Base-by-base conservation (phyloP, 2,329 filamentous ascomycete species). In the Exophiala sp. region DNA sequence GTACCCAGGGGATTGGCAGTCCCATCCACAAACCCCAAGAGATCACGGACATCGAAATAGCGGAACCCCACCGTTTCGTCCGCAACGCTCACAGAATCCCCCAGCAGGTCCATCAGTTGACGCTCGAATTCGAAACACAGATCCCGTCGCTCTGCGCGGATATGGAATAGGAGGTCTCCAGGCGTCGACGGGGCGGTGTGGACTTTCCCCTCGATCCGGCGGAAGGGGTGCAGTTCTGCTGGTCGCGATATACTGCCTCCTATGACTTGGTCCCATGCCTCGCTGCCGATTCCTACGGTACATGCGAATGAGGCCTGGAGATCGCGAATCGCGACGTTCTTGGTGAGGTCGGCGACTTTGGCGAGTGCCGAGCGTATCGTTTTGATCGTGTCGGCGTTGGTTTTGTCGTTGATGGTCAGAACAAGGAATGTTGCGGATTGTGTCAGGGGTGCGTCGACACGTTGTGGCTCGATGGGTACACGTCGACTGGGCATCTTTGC, bases 21-120 rank as follows among this genome's bases (percentile, higher is more conserved):
- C 13, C 78, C 78, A 50, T 81, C 78, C 2, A 81, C 76, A 45
- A 81, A 81, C 1, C 78, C 78, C 0, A 81, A 69, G 0, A 81
- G 70, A 52, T 81, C 78, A 1, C 78, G 74, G 0, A 74, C 70
- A 53, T 81, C 78, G 51, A 80, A 80, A 62, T 81, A 81, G 2
- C 78, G 73, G 62, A 81, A 81, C 0, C 78, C 78, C 1, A 70
- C 65, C 0, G 78, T 81, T 47, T 73, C 73, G 43, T 81, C 78
- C 1, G 73, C 66, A 1, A 79, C 68, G 0, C 58, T 61, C 9
- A 80, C 72, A 0, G 73, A 53, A 37, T 71, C 70, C 0, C 73
- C 74, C 0, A 81, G 68, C 1, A 61, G 55, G 11, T 73, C 69
- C 59, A 80, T 64, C 9, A 81, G 61, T 56, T 80, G 78, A 24